Percentiles rank a stretch among this genome's conserved stretches.
phyloP scores from a whole-genome alignment of 345 rosid species.

The Gossypium arboreum region DNA sequence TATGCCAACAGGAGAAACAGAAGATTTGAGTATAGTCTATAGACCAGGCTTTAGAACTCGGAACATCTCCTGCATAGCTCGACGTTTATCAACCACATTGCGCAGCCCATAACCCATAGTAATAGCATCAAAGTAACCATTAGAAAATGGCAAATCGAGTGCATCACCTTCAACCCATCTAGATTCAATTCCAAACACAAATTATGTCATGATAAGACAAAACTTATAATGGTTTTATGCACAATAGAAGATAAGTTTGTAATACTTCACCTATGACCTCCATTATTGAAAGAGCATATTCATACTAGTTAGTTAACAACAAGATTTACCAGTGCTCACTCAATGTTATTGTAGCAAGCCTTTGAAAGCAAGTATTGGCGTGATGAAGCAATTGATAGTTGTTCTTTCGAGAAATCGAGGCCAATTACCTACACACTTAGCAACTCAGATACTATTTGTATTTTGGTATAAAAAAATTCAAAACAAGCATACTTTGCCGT shows the following conservation, averaged over 20 bases:
- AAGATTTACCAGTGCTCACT: constrained; percentile 75
- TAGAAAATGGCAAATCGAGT: constrained; percentile 63
- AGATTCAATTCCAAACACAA: constrained; percentile 10
- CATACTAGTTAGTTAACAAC: constrained; percentile 19
- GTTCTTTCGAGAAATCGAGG: constrained; percentile 79
- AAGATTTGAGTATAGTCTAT: background rate
- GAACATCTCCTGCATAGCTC: constrained; percentile 61
- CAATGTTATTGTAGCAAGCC: constrained; percentile 67
- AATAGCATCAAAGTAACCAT: constrained; percentile 66
- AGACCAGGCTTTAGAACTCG: constrained; percentile 80
- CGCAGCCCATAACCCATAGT: constrained; percentile 88
- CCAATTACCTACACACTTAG: constrained; percentile 53
- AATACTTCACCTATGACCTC: background rate
- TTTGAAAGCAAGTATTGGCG: constrained; percentile 44
- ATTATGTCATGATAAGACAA: background rate
- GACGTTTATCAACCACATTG: constrained; percentile 58
- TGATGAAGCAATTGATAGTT: constrained; percentile 61
- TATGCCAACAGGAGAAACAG: background rate
- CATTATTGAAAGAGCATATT: background rate
- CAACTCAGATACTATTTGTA: background rate
- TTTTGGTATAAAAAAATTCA: background rate
- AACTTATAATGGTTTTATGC: background rate
- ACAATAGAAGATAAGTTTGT: background rate
- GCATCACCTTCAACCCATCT: constrained; percentile 92
- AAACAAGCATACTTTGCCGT: constrained; percentile 47